Evolutionary conservation across 2,329 filamentous ascomycete genomes (phyloP), one percentile per base, ranked within the genome.

Genomic region (Pseudogymnoascus sp.): DNA sequence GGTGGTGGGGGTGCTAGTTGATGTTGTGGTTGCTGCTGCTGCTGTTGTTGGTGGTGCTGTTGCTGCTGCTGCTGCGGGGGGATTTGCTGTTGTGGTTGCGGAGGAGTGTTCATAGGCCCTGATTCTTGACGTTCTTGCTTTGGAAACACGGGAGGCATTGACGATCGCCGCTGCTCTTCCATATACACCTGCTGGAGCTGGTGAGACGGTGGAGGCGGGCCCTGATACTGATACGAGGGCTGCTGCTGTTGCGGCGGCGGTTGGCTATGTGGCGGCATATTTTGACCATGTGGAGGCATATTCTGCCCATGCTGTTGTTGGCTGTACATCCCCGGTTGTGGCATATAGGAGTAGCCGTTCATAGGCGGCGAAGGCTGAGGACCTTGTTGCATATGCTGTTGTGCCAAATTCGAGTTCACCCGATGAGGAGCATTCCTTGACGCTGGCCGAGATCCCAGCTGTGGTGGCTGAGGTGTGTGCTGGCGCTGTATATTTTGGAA

Each of bases 261-360:
- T 37, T 68, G 77, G 69, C 79, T 76, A 43, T 74, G 75, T 35
- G 77, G 70, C 63, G 77, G 72, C 61, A 73, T 71, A 59, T 61
- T 65, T 43, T 68, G 66, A 2, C 31, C 60, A 58, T 70, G 69
- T 23, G 67, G 65, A 45, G 67, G 66, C 38, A 70, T 67, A 37
- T 45, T 49, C 37, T 62, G 66, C 11, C 63, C 66, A 62, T 76
- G 77, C 64, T 81, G 45, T 8, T 23, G 88, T 8, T 85, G 85
- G 69, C 91, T 91, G 75, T 96, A 96, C 68, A 96, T 91, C 35
- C 89, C 85, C 39, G 90, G 90, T 66, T 94, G 92, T 2, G 90
- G 86, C 80, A 95, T 91, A 72, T 92, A 97, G 3, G 89, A 83
- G 74, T 90, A 96, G 62, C 84, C 90, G 70, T 89, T 90, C 64